Percentiles rank a stretch among this genome's conserved stretches.
phyloP scores from a whole-genome alignment of 73 alveolate genomes.

The Stentor roeselii region DNA sequence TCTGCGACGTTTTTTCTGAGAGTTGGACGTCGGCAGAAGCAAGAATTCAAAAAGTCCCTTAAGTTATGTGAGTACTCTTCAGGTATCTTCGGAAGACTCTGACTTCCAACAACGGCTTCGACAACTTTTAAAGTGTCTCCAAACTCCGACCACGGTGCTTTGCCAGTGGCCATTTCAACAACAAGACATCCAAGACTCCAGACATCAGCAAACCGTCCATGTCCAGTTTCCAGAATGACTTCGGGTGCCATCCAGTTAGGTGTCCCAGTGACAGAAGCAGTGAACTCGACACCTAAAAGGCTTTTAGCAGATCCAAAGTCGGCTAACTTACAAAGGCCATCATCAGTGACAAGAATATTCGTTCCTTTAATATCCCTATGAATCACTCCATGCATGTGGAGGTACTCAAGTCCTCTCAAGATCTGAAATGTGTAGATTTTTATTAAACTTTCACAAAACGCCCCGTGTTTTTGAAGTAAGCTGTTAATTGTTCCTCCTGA shows the following conservation, averaged over 20 bases:
- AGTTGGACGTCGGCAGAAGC: background rate
- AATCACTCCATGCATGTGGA: constrained; percentile 74
- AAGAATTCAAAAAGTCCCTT: background rate
- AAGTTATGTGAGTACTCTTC: background rate
- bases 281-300: constrained; percentile 12
- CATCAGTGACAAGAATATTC: constrained; percentile 70
- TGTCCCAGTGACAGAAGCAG: constrained; percentile 13
- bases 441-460: constrained; percentile 63
- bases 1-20: background rate
- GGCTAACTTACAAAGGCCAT: constrained; percentile 81
- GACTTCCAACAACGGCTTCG: background rate
- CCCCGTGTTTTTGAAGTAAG: constrained; percentile 47
- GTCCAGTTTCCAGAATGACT: constrained; percentile 31
- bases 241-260: constrained; percentile 65
- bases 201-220: constrained; percentile 32
- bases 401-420: constrained; percentile 84
- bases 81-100: background rate
- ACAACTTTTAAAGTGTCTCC: background rate
- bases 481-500: constrained; percentile 72
- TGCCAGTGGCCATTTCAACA: constrained; percentile 64
- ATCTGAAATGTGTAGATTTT: constrained; percentile 71
- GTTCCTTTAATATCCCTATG: constrained; percentile 95
- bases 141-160: constrained; percentile 74
- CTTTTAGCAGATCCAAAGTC: constrained; percentile 91
- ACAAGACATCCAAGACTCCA: constrained; percentile 62